Evolutionary conservation across 768 basidiomycete genomes (phyloP).

Genomic region (Pleurotus sapidus): DNA sequence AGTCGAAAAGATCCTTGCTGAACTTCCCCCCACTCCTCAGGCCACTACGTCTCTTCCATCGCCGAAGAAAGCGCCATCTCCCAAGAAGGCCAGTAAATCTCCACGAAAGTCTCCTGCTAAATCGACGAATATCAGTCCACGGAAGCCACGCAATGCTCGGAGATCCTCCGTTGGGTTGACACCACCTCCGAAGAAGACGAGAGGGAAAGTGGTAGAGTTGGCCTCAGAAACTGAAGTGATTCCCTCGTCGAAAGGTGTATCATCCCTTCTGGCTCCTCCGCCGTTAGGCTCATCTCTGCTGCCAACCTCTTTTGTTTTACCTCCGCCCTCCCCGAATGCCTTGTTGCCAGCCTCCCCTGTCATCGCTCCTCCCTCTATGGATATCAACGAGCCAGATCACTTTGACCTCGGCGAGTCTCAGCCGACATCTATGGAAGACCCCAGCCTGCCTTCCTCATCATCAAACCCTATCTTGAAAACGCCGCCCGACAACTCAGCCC

Average conservation of each 20-base stretch:
- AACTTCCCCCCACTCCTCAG: conserved; percentile 46
- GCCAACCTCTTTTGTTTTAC: conserved; percentile 71
- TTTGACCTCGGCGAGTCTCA: too few relatives aligned
- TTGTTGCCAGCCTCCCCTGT: conserved; percentile 48
- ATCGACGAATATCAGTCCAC: conserved; percentile 41
- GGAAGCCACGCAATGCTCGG: conserved; percentile 46
- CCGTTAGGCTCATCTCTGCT: conserved; percentile 51
- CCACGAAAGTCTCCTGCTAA: conserved; percentile 43
- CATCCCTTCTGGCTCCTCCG: conserved; percentile 23
- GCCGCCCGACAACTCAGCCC: conserved; percentile 19
- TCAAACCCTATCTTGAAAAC: conserved; percentile 5
- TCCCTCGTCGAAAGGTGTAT: conserved; percentile 19
- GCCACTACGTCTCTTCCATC: conserved; percentile 19
- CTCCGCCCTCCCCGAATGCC: conserved; percentile 45
- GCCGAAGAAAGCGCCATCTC: conserved; percentile 21
- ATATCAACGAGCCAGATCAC: too few relatives aligned
- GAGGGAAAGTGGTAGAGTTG: conserved; percentile 20
- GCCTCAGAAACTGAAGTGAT: conserved; percentile 42
- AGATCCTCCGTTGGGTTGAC: conserved; percentile 37
- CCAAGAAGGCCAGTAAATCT: conserved; percentile 33
- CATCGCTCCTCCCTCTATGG: conserved; percentile 41
- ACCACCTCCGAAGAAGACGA: conserved; percentile 13
- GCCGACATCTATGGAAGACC: neutral
- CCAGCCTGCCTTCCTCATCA: neutral
- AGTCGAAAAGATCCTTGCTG: conserved; percentile 57